These are phyloP conservation scores for Mortierella sp. DNA, from an alignment of 371 early-diverging fungal genomes.

Conservation along the genomic window DNA sequence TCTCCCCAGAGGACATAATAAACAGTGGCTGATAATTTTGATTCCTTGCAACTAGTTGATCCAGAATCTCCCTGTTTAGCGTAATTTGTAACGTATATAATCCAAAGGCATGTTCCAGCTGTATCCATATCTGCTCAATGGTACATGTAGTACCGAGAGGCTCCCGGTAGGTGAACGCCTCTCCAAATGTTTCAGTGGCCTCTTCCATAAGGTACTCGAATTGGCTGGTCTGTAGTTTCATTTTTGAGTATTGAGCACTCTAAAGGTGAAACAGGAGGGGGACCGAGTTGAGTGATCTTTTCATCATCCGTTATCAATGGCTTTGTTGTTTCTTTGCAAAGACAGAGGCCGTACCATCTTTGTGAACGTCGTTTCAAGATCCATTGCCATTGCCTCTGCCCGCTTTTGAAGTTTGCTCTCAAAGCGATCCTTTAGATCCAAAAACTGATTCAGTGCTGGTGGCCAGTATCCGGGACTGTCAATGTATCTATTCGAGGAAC, in stretches of 20 bases:
- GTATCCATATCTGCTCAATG: slow-evolving; percentile 50
- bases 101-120: slow-evolving; percentile 29
- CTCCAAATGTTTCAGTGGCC: slow-evolving; percentile 52
- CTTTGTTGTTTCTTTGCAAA: too few species aligned
- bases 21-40: slow-evolving; percentile 15
- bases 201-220: slow-evolving; percentile 54
- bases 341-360: slow-evolving; percentile 32
- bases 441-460: slow-evolving; percentile 39
- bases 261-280: slow-evolving; percentile 3
- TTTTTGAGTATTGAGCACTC: slow-evolving; percentile 54
- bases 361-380: slow-evolving; percentile 38
- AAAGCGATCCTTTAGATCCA: slow-evolving; percentile 53
- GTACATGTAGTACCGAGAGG: slow-evolving; percentile 48
- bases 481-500: slow-evolving; percentile 21
- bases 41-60: slow-evolving; percentile 32
- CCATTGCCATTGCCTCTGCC: slow-evolving; percentile 39
- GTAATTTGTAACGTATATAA: slow-evolving; percentile 41
- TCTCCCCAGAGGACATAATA: background rate
- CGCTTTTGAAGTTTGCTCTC: slow-evolving; percentile 49
- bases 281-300: background rate
- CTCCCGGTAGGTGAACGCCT: slow-evolving; percentile 44
- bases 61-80: slow-evolving; percentile 40
- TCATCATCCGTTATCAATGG: background rate
- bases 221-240: slow-evolving; percentile 52
- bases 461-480: slow-evolving; percentile 54